Percentiles rank a stretch among this genome's conserved stretches.
Conservation (phyloP, 1,284 basidiomycete species). For the Trichosporon asahii region DNA sequence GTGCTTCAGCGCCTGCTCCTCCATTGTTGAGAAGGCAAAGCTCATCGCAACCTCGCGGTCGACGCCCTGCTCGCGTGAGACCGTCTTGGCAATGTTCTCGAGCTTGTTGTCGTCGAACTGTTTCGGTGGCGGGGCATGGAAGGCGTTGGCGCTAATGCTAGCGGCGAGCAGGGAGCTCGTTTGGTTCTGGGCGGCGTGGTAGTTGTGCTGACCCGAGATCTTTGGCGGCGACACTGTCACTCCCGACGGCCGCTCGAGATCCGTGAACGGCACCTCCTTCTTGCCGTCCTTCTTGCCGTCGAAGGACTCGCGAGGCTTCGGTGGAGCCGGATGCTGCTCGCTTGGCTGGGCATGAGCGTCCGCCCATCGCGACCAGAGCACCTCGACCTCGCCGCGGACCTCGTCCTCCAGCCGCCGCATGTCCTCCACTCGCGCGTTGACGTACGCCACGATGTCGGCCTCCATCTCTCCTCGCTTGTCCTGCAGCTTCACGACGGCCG, state of each 20-base stretch:
- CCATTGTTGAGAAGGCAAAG: slow-evolving; percentile 37
- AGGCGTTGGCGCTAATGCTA: slow-evolving; percentile 39
- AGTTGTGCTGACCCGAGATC: slow-evolving; percentile 16
- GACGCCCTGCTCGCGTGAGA: slow-evolving; percentile 28
- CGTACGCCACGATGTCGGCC: slow-evolving; percentile 40
- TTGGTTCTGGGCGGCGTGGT: slow-evolving; percentile 13
- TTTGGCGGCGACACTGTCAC: slow-evolving; percentile 6
- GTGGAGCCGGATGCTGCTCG: not conserved
- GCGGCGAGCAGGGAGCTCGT: slow-evolving; percentile 36
- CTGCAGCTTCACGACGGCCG: slow-evolving; percentile 36
- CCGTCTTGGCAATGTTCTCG: slow-evolving; percentile 27
- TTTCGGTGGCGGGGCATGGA: slow-evolving; percentile 34
- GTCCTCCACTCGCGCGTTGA: slow-evolving; percentile 34
- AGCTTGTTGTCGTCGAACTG: slow-evolving; percentile 29
- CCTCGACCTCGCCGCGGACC: slow-evolving; percentile 46
- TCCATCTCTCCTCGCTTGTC: slow-evolving; percentile 36
- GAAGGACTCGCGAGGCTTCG: not conserved
- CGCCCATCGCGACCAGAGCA: slow-evolving; percentile 43
- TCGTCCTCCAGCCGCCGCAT: slow-evolving; percentile 41
- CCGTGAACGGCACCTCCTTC: slow-evolving; percentile 12
- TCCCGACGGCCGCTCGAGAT: slow-evolving; percentile 12
- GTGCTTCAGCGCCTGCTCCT: slow-evolving; percentile 24
- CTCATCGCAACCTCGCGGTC: slow-evolving; percentile 44
- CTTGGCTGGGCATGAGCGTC: slow-evolving; percentile 26
- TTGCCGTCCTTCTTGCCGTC: slow-evolving; percentile 6